A percentile compares a stretch with the other conserved stretches of the same genome.
phyloP scores from a whole-genome alignment of 495 filamentous ascomycete genomes.

The Cudoniella acicularis region DNA sequence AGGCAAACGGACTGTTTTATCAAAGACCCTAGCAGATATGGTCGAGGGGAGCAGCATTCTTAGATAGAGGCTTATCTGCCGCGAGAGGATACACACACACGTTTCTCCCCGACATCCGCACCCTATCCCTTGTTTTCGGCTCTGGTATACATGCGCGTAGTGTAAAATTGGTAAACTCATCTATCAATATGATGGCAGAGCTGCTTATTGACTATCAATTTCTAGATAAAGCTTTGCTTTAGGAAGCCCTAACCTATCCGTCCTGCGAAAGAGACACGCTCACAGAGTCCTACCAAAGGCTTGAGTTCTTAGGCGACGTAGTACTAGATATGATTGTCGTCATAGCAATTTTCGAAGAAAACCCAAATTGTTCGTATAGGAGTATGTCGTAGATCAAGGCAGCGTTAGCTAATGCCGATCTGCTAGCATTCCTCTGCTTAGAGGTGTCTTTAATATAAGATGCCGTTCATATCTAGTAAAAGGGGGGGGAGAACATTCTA shows the following conservation, averaged over 20 bases:
- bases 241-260: neutral
- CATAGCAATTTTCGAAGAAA: neutral
- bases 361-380: neutral
- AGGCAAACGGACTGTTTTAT: neutral
- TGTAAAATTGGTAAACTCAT: neutral
- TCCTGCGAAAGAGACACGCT: constrained; percentile 1
- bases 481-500: neutral
- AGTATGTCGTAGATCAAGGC: neutral
- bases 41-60: neutral
- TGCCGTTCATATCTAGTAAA: constrained; percentile 1
- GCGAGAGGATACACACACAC: neutral
- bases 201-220: neutral
- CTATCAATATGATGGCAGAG: neutral
- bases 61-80: neutral
- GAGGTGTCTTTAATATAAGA: neutral
- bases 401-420: neutral
- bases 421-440: neutral
- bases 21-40: neutral
- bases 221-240: neutral
- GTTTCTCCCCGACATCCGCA: neutral
- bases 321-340: neutral
- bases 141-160: neutral
- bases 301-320: neutral
- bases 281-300: neutral
- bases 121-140: neutral